Conservation (phyloP, 305 asterid genomes). For the Salvia sclarea region DNA sequence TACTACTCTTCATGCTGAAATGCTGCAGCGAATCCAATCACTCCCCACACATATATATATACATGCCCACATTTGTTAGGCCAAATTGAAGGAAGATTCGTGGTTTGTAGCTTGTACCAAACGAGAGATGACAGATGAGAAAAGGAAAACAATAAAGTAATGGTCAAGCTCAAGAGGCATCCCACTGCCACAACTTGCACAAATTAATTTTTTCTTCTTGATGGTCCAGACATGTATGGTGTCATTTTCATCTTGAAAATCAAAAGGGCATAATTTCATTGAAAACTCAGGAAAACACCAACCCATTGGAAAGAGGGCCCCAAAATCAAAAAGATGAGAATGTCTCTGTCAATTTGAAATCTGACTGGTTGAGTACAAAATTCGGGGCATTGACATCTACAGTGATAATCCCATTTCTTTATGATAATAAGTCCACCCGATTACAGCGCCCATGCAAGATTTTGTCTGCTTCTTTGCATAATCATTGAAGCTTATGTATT, state of each 20-base stretch:
- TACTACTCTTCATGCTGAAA: slow-evolving; percentile 48
- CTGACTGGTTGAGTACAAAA: slow-evolving; percentile 20
- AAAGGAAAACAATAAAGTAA: slow-evolving; percentile 38
- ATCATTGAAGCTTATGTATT: slow-evolving; percentile 2
- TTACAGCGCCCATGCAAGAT: slow-evolving; percentile 30
- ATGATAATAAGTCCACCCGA: slow-evolving; percentile 24
- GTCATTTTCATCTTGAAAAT: slow-evolving; percentile 47
- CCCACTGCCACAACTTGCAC: slow-evolving; percentile 71
- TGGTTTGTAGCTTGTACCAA: slow-evolving; percentile 38
- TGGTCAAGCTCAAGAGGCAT: slow-evolving; percentile 53
- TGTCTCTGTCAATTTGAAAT: slow-evolving; percentile 36
- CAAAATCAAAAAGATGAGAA: slow-evolving; percentile 27
- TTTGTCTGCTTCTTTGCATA: slow-evolving; percentile 26
- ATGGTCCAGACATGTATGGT: slow-evolving; percentile 46
- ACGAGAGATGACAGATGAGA: slow-evolving; percentile 47
- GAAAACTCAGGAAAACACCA: slow-evolving; percentile 41
- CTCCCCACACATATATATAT: slow-evolving; percentile 22
- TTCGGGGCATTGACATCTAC: slow-evolving; percentile 26
- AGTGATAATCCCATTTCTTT: neutral
- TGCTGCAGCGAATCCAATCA: slow-evolving; percentile 4
- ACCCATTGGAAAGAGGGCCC: neutral
- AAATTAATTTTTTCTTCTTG: neutral
- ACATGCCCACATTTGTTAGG: slow-evolving; percentile 35
- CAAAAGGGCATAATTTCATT: slow-evolving; percentile 38
- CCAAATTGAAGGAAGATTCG: slow-evolving; percentile 59